phyloP scores from a whole-genome alignment of 1,139 yeast species.

The Taphrina deformans region DNA sequence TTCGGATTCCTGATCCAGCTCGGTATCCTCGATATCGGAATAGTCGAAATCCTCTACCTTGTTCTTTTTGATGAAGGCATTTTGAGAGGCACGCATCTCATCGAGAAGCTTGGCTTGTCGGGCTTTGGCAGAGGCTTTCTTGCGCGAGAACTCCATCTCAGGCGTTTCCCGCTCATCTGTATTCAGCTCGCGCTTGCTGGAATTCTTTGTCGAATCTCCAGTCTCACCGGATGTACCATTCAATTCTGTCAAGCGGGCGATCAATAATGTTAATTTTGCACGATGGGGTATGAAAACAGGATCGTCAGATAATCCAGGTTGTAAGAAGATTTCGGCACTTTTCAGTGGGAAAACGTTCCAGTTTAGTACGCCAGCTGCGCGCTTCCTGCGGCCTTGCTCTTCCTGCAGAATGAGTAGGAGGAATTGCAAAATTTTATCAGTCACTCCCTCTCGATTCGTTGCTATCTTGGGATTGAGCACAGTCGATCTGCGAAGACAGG shows the following conservation, averaged over 20 bases:
- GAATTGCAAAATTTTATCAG: constrained; percentile 39
- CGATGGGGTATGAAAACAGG: constrained; percentile 5
- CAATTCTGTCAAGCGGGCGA: not conserved
- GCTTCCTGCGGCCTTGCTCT: constrained; percentile 9
- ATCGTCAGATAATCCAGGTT: not conserved
- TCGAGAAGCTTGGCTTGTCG: constrained; percentile 73
- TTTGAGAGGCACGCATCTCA: constrained; percentile 74
- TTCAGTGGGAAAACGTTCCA: not conserved
- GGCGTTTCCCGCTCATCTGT: constrained; percentile 25
- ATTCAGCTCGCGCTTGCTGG: constrained; percentile 31
- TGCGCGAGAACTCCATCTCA: constrained; percentile 52
- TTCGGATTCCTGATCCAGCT: constrained; percentile 40
- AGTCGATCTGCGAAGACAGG: not conserved
- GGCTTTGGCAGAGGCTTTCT: constrained; percentile 67
- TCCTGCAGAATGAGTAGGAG: constrained; percentile 39
- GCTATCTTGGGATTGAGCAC: constrained; percentile 5
- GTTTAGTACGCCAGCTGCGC: not conserved
- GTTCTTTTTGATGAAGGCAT: constrained; percentile 59
- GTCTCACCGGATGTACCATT: constrained; percentile 23
- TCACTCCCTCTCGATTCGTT: constrained; percentile 14
- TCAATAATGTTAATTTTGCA: constrained; percentile 6
- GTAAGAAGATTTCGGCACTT: not conserved
- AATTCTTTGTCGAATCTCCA: constrained; percentile 25
- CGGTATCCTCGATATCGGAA: constrained; percentile 42
- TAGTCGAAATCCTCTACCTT: constrained; percentile 39